phyloP scores from a whole-genome alignment of 1,284 basidiomycete species.

The Meira miltonrushii region DNA sequence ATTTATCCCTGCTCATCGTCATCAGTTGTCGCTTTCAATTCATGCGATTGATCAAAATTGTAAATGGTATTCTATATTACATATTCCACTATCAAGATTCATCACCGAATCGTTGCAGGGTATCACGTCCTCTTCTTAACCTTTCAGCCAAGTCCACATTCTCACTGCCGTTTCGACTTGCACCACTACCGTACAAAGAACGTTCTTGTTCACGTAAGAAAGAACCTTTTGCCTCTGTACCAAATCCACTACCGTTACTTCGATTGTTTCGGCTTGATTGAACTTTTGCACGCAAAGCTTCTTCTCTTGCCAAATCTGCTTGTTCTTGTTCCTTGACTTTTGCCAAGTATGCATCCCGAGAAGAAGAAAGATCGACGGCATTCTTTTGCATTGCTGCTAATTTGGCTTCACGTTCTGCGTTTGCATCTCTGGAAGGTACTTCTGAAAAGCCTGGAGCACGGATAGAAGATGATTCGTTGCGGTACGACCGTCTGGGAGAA shows the following conservation, averaged over 20 bases:
- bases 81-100: neutral
- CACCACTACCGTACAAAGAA: conserved; percentile 30
- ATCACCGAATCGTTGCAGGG: neutral
- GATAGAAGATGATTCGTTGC: neutral
- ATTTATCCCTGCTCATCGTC: too few relatives aligned
- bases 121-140: neutral
- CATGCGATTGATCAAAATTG: neutral
- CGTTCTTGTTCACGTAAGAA: conserved; percentile 45
- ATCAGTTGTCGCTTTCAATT: too few relatives aligned
- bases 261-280: conserved; percentile 13
- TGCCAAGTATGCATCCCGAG: conserved; percentile 56
- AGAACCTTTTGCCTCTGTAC: conserved; percentile 25
- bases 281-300: conserved; percentile 29
- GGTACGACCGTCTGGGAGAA: conserved; percentile 7
- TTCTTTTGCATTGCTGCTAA: conserved; percentile 78
- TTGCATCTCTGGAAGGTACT: conserved; percentile 24
- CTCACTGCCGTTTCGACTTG: conserved; percentile 27
- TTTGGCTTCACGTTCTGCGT: conserved; percentile 69
- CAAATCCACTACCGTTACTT: conserved; percentile 16
- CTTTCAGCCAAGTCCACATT: neutral
- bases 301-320: conserved; percentile 28
- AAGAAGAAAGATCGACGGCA: conserved; percentile 63
- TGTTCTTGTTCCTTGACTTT: conserved; percentile 34
- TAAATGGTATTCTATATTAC: neutral
- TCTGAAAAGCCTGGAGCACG: neutral